Conservation (phyloP, 2,329 filamentous ascomycete genomes). For the Hypomyces perniciosus region DNA sequence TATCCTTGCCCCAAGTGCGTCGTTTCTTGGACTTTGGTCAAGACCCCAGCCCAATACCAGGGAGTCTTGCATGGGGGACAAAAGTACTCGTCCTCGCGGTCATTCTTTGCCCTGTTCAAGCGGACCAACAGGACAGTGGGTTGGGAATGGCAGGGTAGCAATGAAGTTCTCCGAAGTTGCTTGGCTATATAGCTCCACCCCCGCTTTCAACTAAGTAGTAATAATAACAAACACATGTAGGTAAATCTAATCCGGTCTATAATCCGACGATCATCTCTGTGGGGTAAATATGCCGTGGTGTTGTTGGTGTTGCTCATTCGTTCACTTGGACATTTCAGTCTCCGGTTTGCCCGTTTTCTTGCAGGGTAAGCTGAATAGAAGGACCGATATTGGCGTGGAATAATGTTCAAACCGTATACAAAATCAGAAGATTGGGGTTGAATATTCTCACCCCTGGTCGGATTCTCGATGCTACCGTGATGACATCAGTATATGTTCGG, state of each 20-base stretch:
- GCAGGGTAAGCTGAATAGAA: not conserved
- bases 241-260: not conserved
- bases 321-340: not conserved
- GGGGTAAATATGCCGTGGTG: conserved; percentile 2
- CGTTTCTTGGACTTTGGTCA: not conserved
- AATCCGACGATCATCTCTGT: not conserved
- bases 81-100: no score
- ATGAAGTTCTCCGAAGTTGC: not conserved
- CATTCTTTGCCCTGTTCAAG: not conserved
- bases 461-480: no score
- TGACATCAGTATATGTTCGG: no score
- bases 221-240: not conserved
- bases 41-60: not conserved
- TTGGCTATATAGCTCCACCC: not conserved
- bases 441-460: no score
- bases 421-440: no score
- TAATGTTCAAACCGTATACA: no score
- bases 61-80: not conserved
- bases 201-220: not conserved
- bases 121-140: not conserved
- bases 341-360: not conserved
- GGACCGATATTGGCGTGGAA: no score
- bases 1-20: no score
- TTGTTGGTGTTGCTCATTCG: not conserved
- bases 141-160: not conserved